A percentile compares a stretch with the other conserved stretches of the same genome.
phyloP scores from a whole-genome alignment of 345 rosid genomes.

The Pistacia atlantica region DNA sequence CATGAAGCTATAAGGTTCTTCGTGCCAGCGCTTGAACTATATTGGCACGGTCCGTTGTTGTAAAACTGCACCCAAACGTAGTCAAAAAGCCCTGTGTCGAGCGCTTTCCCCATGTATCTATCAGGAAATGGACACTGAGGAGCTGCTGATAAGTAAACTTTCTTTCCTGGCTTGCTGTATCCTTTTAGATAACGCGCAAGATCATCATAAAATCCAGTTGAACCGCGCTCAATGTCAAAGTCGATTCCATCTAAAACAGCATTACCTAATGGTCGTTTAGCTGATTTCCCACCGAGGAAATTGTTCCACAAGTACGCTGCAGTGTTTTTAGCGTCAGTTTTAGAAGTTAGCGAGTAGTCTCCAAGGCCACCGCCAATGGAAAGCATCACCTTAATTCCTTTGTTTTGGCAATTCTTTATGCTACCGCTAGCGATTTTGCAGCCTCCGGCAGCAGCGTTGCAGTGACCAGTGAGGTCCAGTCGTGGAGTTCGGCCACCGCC shows the following conservation, averaged over 20 bases:
- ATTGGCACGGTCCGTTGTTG: slow-evolving; percentile 62
- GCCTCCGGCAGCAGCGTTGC: slow-evolving; percentile 26
- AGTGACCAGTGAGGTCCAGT: slow-evolving; percentile 36
- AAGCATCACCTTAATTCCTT: slow-evolving; percentile 34
- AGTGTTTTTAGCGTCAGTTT: slow-evolving; percentile 23
- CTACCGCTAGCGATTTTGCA: slow-evolving; percentile 18
- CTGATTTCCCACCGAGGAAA: slow-evolving; percentile 32
- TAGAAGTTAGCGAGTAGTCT: slow-evolving; percentile 27
- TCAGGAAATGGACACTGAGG: slow-evolving; percentile 77
- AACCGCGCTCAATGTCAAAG: slow-evolving; percentile 46
- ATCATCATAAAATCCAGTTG: slow-evolving; percentile 40
- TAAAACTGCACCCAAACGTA: slow-evolving; percentile 66
- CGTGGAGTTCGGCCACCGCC: slow-evolving; percentile 30
- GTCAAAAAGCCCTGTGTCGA: slow-evolving; percentile 53
- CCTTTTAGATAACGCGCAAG: slow-evolving; percentile 41
- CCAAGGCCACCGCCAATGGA: slow-evolving; percentile 37
- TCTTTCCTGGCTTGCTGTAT: slow-evolving; percentile 37
- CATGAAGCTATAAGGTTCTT: slow-evolving; percentile 27
- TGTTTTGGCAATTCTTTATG: slow-evolving; percentile 28
- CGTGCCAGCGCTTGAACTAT: slow-evolving; percentile 24
- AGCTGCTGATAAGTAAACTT: slow-evolving; percentile 61
- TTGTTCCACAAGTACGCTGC: slow-evolving; percentile 31
- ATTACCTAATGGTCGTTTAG: slow-evolving; percentile 29
- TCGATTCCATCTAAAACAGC: slow-evolving; percentile 32
- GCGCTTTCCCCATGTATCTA: slow-evolving; percentile 40